These are phyloP conservation scores for Aspergillus latus DNA, from an alignment of 2,329 filamentous ascomycete species.

Conservation along the genomic window DNA sequence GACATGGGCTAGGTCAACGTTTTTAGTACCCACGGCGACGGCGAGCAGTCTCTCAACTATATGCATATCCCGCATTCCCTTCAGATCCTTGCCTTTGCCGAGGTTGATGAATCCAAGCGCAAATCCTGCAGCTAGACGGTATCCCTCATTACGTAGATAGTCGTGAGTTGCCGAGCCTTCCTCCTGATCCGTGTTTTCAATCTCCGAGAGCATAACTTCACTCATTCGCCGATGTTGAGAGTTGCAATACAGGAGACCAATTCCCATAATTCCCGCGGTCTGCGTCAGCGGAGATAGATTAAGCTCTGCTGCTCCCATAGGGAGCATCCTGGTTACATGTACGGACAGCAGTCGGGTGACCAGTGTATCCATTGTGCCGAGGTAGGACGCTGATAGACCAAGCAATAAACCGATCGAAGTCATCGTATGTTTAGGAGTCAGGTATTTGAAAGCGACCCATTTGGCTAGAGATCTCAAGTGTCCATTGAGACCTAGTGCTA, in stretches of 20 bases:
- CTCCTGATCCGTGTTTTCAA: slow-evolving; percentile 81
- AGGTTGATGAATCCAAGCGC: slow-evolving; percentile 93
- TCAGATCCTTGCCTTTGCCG: slow-evolving; percentile 82
- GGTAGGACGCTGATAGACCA: slow-evolving; percentile 86
- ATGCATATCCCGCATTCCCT: slow-evolving; percentile 89
- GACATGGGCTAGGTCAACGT: slow-evolving; percentile 87
- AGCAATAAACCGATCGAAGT: slow-evolving; percentile 94
- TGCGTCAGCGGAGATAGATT: slow-evolving; percentile 92
- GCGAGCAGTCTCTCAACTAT: slow-evolving; percentile 84
- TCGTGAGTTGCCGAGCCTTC: slow-evolving; percentile 69
- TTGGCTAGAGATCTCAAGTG: slow-evolving; percentile 93
- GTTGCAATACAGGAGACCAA: slow-evolving; percentile 88
- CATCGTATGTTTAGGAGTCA: slow-evolving; percentile 99
- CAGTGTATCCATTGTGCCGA: slow-evolving; percentile 95
- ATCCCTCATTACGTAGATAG: slow-evolving; percentile 87
- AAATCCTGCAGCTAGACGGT: slow-evolving; percentile 89
- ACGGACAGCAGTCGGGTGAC: slow-evolving; percentile 92
- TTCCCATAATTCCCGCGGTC: slow-evolving; percentile 95
- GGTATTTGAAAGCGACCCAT: slow-evolving; percentile 98
- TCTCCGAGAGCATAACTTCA: slow-evolving; percentile 97
- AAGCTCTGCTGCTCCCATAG: slow-evolving; percentile 85
- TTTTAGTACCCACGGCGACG: slow-evolving; percentile 83
- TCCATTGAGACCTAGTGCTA: slow-evolving; percentile 88
- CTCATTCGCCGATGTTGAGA: slow-evolving; percentile 98
- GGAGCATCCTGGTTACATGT: slow-evolving; percentile 92